Conservation (phyloP, 164 flowering plant species). For the Aristolochia californica region DNA sequence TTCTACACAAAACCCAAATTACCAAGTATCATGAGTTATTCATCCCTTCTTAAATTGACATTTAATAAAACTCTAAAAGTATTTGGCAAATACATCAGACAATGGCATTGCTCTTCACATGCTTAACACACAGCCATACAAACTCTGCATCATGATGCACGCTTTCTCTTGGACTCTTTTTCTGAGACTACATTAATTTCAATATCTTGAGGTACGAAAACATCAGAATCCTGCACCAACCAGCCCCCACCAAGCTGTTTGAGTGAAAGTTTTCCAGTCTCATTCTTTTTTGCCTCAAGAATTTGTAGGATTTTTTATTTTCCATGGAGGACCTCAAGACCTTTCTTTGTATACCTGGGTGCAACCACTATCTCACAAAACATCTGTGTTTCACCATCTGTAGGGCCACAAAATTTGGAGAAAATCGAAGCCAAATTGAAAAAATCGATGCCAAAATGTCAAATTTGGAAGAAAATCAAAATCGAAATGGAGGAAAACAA, state of each 20-base stretch:
- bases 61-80: not conserved
- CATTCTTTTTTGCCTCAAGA: slow-evolving; percentile 75
- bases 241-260: slow-evolving; percentile 98
- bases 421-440: too few species aligned
- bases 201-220: slow-evolving; percentile 65
- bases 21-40: too few species aligned
- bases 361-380: too few species aligned
- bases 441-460: too few species aligned
- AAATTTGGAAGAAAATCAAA: too few species aligned
- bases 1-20: too few species aligned
- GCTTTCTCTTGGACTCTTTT: slow-evolving; percentile 42
- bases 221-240: slow-evolving; percentile 93
- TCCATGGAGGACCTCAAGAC: slow-evolving; percentile 86
- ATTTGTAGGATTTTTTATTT: slow-evolving; percentile 88
- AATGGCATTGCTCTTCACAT: slow-evolving; percentile 98
- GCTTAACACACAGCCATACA: slow-evolving; percentile 94
- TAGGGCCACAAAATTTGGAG: too few species aligned
- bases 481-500: too few species aligned
- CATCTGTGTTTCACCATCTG: too few species aligned
- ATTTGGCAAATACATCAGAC: slow-evolving; percentile 28
- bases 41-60: not conserved
- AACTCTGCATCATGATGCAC: too few species aligned
- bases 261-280: slow-evolving; percentile 75
- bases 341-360: slow-evolving; percentile 68
- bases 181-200: slow-evolving; percentile 48